These are phyloP conservation scores for Hippophae rhamnoides DNA, from an alignment of 306 rosid genomes.

Conservation along the genomic window DNA sequence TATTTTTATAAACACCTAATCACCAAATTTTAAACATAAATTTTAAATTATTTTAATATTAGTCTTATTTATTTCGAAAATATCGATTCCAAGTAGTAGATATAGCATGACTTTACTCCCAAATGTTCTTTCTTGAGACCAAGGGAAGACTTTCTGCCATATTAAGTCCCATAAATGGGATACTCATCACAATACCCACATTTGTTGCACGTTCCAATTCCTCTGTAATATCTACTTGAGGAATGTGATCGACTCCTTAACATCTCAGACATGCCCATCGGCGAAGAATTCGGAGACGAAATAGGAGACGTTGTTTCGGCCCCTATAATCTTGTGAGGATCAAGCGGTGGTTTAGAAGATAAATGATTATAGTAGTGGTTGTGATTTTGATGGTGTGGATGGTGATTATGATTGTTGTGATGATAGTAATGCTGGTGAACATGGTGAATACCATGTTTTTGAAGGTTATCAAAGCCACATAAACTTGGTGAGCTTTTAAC, in stretches of 20 bases:
- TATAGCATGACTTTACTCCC: constrained; percentile 19
- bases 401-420: constrained; percentile 9
- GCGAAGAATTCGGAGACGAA: no score
- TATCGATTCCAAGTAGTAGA: no score
- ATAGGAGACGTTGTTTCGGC: constrained; percentile 1
- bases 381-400: constrained; percentile 6
- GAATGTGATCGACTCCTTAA: constrained; percentile 6
- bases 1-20: no score
- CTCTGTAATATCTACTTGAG: constrained; percentile 27
- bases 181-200: constrained; percentile 28
- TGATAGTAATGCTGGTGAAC: constrained; percentile 16
- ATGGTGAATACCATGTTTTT: neutral
- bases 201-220: constrained; percentile 10
- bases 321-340: constrained; percentile 16
- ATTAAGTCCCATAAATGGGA: constrained; percentile 10
- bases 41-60: no score
- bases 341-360: constrained; percentile 16
- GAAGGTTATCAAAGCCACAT: constrained; percentile 25
- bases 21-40: no score
- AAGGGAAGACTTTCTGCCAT: constrained; percentile 30
- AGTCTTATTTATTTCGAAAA: no score
- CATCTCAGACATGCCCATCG: neutral
- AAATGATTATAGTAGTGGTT: neutral
- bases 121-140: constrained; percentile 25
- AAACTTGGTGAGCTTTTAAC: constrained; percentile 64